These are phyloP conservation scores for Trametopsis cervina DNA, from an alignment of 768 basidiomycete species.

Conservation along the genomic window DNA sequence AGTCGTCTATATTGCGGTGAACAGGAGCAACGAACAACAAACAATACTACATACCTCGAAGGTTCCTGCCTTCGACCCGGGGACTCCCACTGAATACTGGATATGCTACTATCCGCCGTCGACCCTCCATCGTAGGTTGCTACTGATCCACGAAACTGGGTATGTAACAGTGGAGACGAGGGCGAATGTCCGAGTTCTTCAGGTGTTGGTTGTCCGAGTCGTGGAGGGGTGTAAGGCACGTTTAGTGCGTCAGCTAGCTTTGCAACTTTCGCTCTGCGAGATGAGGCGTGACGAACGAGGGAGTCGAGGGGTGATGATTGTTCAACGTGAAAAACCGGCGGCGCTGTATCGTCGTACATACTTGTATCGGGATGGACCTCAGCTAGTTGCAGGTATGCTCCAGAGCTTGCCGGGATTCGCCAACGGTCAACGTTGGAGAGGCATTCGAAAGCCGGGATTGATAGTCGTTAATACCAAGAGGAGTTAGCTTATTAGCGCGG, in stretches of 20 bases:
- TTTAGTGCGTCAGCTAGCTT: slow-evolving; percentile 8
- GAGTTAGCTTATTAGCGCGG: not conserved
- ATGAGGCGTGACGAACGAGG: slow-evolving; percentile 49
- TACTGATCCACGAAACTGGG: slow-evolving; percentile 37
- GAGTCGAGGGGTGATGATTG: slow-evolving; percentile 51
- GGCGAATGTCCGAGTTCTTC: slow-evolving; percentile 19
- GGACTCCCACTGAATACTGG: not conserved
- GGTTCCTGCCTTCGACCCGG: no score
- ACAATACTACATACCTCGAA: no score
- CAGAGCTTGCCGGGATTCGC: not conserved
- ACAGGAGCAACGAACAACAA: not conserved
- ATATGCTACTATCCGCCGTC: not conserved
- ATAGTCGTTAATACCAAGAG: not conserved
- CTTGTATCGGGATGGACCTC: no score
- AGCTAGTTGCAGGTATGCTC: no score
- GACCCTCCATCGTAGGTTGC: slow-evolving; percentile 24
- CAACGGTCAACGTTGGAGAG: not conserved
- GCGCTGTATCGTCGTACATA: no score
- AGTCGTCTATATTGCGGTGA: not conserved
- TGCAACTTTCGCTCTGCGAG: slow-evolving; percentile 28
- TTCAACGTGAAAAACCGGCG: slow-evolving; percentile 7
- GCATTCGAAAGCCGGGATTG: not conserved
- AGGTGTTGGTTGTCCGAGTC: slow-evolving; percentile 8
- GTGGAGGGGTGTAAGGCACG: slow-evolving; percentile 11
- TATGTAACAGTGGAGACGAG: slow-evolving; percentile 42